Base-by-base conservation (phyloP, 305 asterid species). In the Fraxinus platypoda region DNA sequence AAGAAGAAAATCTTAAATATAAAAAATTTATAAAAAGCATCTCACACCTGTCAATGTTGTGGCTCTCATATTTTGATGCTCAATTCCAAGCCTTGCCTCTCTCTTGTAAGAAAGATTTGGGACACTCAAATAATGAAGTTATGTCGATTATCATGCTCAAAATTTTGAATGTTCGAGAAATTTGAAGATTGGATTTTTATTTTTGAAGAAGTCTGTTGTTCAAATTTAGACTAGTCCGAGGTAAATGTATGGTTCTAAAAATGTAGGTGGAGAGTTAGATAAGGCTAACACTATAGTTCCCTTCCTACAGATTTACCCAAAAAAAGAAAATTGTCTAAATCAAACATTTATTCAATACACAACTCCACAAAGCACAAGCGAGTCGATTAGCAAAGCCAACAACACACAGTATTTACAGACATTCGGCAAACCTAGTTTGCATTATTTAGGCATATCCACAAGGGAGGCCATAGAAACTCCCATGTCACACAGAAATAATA, bases 341-440 rank as follows among this genome's bases (percentile, higher is more conserved):
- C 72, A 52, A 74, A 49, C 83, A 78, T 81, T 54, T 41, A 62
- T 84, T 59, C 62, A 75, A 57, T 74, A 80, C 88, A 86, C 23
- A 35, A 76, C 77, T 76, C 74, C 35, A 33, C 21, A 46, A 30
- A 43, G 57, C 19, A 49, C 49, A 35, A 6, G 64, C 34, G 21
- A 54, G 46, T 31, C 21, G 83, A 46, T 74, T 12, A 33, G 75
- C 77, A 72, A 46, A 85, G 12, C 9, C 68, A 81, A 66, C 23
- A 54, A 49, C 25, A 74, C 75, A 70, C 41, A 54, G 80, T 23
- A 64, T 23, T 54, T 54, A 81, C 76, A 82, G 28, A 76, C 78
- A 80, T 41, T 74, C 66, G 21, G 82, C 86, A 82, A 85, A 84
- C 78, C 86, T 1, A 82, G 87, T 83, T 76, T 83, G 86, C 90